phyloP scores from a whole-genome alignment of 1,284 basidiomycete genomes.

The Pascua guehoae region DNA sequence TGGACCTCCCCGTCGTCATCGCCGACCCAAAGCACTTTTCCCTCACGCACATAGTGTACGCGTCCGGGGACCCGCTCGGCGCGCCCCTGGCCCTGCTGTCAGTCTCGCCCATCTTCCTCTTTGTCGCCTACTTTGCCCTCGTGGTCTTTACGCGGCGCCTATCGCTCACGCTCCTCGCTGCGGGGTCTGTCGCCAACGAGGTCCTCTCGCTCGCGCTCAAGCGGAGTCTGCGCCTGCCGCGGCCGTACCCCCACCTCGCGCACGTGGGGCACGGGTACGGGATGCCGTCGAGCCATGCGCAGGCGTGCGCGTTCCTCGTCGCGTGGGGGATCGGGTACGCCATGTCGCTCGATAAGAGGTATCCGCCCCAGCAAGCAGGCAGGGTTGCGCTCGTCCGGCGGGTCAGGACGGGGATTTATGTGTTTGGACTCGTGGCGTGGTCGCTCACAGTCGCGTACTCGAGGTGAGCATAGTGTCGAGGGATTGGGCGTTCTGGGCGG shows the following conservation, averaged over 20 bases:
- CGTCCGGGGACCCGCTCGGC: conserved; percentile 36
- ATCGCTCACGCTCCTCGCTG: conserved; percentile 34
- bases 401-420: conserved; percentile 27
- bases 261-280: conserved; percentile 44
- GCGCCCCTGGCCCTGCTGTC: conserved; percentile 45
- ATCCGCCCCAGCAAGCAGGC: not conserved
- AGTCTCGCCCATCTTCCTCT: conserved; percentile 48
- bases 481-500: too few species aligned
- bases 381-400: conserved; percentile 8
- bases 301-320: conserved; percentile 41
- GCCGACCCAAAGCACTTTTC: conserved; percentile 37
- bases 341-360: conserved; percentile 16
- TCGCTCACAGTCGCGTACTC: conserved; percentile 43
- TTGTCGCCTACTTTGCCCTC: conserved; percentile 47
- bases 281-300: conserved; percentile 47
- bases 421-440: conserved; percentile 40
- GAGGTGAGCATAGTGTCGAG: conserved; percentile 24
- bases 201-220: conserved; percentile 36
- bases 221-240: conserved; percentile 20
- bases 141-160: conserved; percentile 41
- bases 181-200: conserved; percentile 41
- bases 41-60: conserved; percentile 45
- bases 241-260: conserved; percentile 14
- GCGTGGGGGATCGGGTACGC: conserved; percentile 41
- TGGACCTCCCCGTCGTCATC: not conserved